A percentile compares a stretch with the other conserved stretches of the same genome.
These are phyloP conservation scores for Dalbergia oliveri DNA, from an alignment of 306 rosid species.

Conservation along the genomic window DNA sequence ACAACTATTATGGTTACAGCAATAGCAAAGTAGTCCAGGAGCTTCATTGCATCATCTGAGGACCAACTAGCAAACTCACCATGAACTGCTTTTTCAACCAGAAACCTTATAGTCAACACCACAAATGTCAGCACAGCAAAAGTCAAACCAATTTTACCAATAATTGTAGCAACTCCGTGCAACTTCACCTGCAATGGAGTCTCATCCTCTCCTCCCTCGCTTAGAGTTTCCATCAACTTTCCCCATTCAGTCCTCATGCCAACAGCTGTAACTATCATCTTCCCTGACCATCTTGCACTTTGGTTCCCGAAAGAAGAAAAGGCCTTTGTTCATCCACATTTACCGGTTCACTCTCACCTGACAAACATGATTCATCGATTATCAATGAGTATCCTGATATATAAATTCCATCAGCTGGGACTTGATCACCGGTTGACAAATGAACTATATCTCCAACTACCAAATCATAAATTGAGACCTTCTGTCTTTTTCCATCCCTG, in stretches of 20 bases:
- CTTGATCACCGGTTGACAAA: slow-evolving; percentile 87
- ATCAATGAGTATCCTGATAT: slow-evolving; percentile 74
- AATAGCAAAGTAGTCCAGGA: slow-evolving; percentile 81
- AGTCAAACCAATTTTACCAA: slow-evolving; percentile 89
- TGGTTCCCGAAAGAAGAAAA: slow-evolving; percentile 92
- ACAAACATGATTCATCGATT: slow-evolving; percentile 87
- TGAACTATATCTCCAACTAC: slow-evolving; percentile 93
- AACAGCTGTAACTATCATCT: slow-evolving; percentile 89
- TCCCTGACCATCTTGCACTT: slow-evolving; percentile 93
- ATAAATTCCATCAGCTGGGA: slow-evolving; percentile 91
- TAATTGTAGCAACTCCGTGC: slow-evolving; percentile 90
- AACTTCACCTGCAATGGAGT: slow-evolving; percentile 97
- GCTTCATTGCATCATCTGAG: slow-evolving; percentile 71
- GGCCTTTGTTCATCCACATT: slow-evolving; percentile 63
- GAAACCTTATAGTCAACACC: slow-evolving; percentile 69
- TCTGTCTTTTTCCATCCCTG: slow-evolving; percentile 73
- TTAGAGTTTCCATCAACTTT: slow-evolving; percentile 89
- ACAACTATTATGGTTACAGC: slow-evolving; percentile 91
- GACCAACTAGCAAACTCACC: slow-evolving; percentile 71
- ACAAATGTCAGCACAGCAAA: slow-evolving; percentile 85
- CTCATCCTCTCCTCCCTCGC: slow-evolving; percentile 94
- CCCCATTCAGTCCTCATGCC: slow-evolving; percentile 99
- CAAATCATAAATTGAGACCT: slow-evolving; percentile 75
- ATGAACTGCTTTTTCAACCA: slow-evolving; percentile 64
- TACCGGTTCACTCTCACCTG: slow-evolving; percentile 96